Base-by-base conservation (phyloP, 192 early-diverging fungal species). In the Chytriomyces hyalinus region DNA sequence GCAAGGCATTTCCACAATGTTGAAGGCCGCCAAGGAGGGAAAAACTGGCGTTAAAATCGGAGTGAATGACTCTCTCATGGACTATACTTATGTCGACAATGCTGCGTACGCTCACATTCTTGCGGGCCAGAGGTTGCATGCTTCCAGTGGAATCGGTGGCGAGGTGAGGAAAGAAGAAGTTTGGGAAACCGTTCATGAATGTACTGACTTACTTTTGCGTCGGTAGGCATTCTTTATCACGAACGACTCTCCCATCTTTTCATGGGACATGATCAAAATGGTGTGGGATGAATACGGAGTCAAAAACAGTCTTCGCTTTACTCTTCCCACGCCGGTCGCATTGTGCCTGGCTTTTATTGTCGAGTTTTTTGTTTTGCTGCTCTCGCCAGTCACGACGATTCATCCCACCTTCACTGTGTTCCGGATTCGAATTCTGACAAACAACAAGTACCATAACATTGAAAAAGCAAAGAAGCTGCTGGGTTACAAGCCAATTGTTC, bases 31-130 rank as follows among this genome's bases (percentile, higher is more conserved):
- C 43, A 73, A 73, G 22, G 65, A 73, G 45, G 79, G 83, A 49
- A 84, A 84, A 65, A 83, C 66, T 53, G 81, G 78, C 26, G 85
- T 95, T 70, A 94, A 94, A 84, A 91, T 98, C 66, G 97, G 97
- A 22, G 80, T 90, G 77, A 96, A 96, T 85, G 86, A 83, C 0
- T 90, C 88, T 49, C 77, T 96, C 49, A 92, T 95, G 80, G 97
- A 98, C 75, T 95, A 90, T 80, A 97, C 97, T 9, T 96, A 96
- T 77, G 97, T 98, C 6, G 94, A 90, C 77, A 98, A 98, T 73
- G 91, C 93, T n/a, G 94, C 87, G 3, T 59, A 87, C 59, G 84
- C 94, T 11, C 97, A 98, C 80, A 78, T 97, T 10, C 84, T 96
- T 65, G 95, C 95, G 7, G 93, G 91, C 4, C 90, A 96, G 51